Percentiles rank a stretch among this genome's conserved stretches.
Evolutionary conservation across 2,329 filamentous ascomycete genomes (phyloP).

Genomic region (Metarhizium sp.): DNA sequence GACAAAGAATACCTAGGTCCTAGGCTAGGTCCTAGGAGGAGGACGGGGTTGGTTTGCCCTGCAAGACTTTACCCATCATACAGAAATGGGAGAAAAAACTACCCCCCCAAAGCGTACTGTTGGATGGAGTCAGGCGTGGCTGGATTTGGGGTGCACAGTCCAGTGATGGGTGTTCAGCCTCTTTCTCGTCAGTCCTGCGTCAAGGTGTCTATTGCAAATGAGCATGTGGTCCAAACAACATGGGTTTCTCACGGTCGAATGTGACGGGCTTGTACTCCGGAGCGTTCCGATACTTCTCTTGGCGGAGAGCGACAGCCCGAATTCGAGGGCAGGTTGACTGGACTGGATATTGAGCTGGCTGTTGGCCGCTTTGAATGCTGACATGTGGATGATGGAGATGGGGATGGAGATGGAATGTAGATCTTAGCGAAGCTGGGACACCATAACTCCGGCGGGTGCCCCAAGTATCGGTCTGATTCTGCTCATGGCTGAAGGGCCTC

Average conservation of each 20-base stretch:
- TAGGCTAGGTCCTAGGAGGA: no score
- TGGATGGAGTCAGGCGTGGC: background rate
- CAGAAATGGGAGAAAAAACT: no score
- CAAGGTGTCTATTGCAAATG: background rate
- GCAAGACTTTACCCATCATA: no score
- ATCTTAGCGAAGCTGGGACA: background rate
- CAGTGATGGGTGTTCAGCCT: constrained; percentile 11
- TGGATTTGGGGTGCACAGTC: background rate
- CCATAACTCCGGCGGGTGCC: background rate
- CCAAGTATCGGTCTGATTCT: background rate
- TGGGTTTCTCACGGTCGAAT: background rate
- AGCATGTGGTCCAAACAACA: background rate
- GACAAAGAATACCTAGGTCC: no score
- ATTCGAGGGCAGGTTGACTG: background rate
- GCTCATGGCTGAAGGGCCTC: background rate
- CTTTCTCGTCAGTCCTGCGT: background rate
- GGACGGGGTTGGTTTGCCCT: no score
- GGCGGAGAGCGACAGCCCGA: background rate
- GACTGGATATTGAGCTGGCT: background rate
- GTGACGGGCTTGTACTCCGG: background rate
- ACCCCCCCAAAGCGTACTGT: background rate
- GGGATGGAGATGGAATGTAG: background rate
- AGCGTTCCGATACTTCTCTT: background rate
- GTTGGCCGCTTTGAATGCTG: background rate
- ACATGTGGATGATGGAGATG: background rate